A percentile compares a stretch with the other conserved stretches of the same genome.
Evolutionary conservation across 148 eudicot genomes (phyloP).

Genomic region (Arbutus unedo): DNA sequence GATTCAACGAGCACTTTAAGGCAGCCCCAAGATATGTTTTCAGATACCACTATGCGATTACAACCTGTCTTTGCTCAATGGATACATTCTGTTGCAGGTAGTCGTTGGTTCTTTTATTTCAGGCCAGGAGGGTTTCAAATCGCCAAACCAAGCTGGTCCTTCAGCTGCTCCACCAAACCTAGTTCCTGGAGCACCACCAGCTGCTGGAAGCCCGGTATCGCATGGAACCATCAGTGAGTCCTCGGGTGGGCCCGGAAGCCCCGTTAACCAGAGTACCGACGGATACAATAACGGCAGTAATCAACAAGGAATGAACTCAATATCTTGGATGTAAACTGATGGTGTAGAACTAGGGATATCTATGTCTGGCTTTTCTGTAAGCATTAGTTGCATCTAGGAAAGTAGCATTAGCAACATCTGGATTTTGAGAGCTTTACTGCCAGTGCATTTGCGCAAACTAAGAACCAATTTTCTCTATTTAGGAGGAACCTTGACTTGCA

Average conservation of each 20-base stretch:
- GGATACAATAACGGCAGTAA: slow-evolving; percentile 32
- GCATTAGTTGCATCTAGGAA: not conserved
- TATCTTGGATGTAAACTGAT: not conserved
- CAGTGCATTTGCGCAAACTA: not conserved
- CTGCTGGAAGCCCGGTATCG: slow-evolving; percentile 62
- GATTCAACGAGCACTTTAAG: too few species aligned
- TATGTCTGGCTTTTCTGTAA: not conserved
- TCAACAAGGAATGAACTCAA: slow-evolving; percentile 33
- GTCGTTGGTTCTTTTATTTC: slow-evolving; percentile 56
- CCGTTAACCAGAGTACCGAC: slow-evolving; percentile 57
- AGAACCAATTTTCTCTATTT: not conserved
- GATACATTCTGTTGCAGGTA: slow-evolving; percentile 38
- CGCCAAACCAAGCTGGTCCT: slow-evolving; percentile 35
- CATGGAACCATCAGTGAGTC: slow-evolving; percentile 61
- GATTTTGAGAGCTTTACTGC: not conserved
- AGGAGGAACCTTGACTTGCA: not conserved
- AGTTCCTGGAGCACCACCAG: slow-evolving; percentile 36
- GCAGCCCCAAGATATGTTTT: too few species aligned
- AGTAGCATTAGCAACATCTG: not conserved
- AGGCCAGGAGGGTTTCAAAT: slow-evolving; percentile 35
- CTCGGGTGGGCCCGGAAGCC: slow-evolving; percentile 76
- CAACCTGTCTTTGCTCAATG: too few species aligned
- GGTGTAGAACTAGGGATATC: not conserved
- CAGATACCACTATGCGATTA: too few species aligned
- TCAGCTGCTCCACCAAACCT: slow-evolving; percentile 33